A percentile compares a stretch with the other conserved stretches of the same genome.
Conservation (phyloP, 208 protist genomes). For the Trypanosoma platydactyli region DNA sequence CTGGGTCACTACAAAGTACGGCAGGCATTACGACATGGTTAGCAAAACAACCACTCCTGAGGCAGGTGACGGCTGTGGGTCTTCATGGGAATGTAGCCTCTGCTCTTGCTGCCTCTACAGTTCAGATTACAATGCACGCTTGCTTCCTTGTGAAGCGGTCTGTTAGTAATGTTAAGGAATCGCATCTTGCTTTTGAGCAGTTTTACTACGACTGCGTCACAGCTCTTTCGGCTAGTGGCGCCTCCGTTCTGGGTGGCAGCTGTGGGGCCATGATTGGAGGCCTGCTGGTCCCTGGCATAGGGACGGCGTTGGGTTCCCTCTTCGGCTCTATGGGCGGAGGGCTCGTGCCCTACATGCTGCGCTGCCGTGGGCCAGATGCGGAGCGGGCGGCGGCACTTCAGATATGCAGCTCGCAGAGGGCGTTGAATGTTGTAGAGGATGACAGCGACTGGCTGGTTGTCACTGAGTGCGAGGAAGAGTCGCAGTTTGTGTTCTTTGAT, state of each 20-base stretch:
- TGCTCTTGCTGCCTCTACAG: conserved; percentile 41
- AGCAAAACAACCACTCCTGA: conserved; percentile 39
- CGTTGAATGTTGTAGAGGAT: conserved; percentile 23
- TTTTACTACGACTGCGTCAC: conserved; percentile 63
- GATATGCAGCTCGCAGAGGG: neutral
- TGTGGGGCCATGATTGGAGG: conserved; percentile 55
- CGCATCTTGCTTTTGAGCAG: conserved; percentile 38
- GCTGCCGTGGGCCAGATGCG: conserved; percentile 43
- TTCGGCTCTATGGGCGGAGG: conserved; percentile 30
- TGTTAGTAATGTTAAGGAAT: conserved; percentile 25
- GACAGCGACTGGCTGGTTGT: conserved; percentile 28
- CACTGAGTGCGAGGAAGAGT: conserved; percentile 14
- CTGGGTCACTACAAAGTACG: conserved; percentile 24
- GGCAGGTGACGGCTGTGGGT: conserved; percentile 56
- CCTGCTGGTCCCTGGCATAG: conserved; percentile 58
- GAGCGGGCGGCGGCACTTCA: conserved; percentile 15
- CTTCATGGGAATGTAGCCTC: conserved; percentile 47
- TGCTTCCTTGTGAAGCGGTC: conserved; percentile 36
- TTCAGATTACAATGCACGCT: conserved; percentile 39
- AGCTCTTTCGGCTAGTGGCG: conserved; percentile 29
- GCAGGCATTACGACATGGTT: conserved; percentile 19
- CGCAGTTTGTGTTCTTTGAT: conserved; percentile 10
- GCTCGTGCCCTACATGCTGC: conserved; percentile 42
- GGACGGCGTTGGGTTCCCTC: conserved; percentile 55
- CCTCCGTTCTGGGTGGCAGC: conserved; percentile 45